Percentiles rank a stretch among this genome's conserved stretches.
phyloP scores from a whole-genome alignment of 169 alveolate genomes.

The Eimeria praecox region DNA sequence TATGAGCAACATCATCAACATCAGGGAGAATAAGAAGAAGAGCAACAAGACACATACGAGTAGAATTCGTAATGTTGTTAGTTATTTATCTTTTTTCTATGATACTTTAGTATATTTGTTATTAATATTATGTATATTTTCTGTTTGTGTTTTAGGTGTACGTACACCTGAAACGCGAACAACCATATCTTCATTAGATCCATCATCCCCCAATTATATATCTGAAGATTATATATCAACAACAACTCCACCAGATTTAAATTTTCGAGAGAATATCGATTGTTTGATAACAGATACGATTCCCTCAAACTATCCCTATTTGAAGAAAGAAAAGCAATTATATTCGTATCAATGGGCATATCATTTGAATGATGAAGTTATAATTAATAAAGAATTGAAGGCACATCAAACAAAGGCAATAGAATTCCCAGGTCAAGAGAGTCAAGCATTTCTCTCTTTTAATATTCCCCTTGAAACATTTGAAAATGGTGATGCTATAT shows the following conservation, averaged over 20 bases:
- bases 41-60: no score
- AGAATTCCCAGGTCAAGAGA: not conserved
- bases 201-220: not conserved
- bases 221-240: not conserved
- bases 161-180: not conserved
- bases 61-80: not conserved
- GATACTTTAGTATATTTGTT: no score
- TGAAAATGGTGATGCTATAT: not conserved
- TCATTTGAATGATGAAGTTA: not conserved
- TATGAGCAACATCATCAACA: no score
- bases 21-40: no score
- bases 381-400: not conserved
- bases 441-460: not conserved
- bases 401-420: constrained; percentile 8
- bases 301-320: not conserved
- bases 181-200: not conserved
- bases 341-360: not conserved
- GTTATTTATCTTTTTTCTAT: no score
- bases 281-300: not conserved
- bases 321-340: not conserved
- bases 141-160: no score
- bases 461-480: not conserved
- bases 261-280: not conserved
- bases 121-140: no score
- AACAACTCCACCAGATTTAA: not conserved